phyloP scores from a whole-genome alignment of 768 basidiomycete species.

The Lactarius pseudohatsudake region DNA sequence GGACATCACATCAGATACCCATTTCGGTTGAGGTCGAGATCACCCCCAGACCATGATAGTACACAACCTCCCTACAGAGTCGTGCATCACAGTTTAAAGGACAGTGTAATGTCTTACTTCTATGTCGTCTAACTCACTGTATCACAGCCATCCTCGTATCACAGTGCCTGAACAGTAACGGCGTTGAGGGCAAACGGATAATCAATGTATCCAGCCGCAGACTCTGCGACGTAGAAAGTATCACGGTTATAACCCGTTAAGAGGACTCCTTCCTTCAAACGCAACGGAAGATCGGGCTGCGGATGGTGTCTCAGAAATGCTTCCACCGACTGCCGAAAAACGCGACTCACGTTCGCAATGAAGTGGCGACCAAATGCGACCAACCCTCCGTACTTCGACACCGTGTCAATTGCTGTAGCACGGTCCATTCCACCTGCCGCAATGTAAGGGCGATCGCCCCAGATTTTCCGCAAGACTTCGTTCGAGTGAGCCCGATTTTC shows the following conservation, averaged over 20 bases:
- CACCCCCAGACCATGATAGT: too few relatives aligned
- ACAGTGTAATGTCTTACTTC: too few relatives aligned
- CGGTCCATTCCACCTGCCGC: constrained; percentile 17
- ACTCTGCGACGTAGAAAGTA: constrained; percentile 16
- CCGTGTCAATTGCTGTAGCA: constrained; percentile 2
- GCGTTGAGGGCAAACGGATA: constrained; percentile 15
- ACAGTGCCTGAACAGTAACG: not conserved
- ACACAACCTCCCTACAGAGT: too few relatives aligned
- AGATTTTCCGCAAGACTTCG: not conserved
- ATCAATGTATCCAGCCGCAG: constrained; percentile 18
- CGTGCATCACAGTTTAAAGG: too few relatives aligned
- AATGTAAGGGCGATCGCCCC: constrained; percentile 14
- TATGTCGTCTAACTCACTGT: not conserved
- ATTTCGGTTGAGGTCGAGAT: too few relatives aligned
- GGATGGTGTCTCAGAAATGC: not conserved
- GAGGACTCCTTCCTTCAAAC: constrained; percentile 10
- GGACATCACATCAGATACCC: too few relatives aligned
- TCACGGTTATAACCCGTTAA: constrained; percentile 13
- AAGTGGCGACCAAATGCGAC: constrained; percentile 21
- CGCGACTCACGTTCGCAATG: constrained; percentile 19
- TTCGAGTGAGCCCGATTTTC: not conserved
- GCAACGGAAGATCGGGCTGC: constrained; percentile 27
- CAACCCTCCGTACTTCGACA: constrained; percentile 18
- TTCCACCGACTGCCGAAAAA: not conserved
- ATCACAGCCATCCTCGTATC: not conserved